Percentiles rank a stretch among this genome's conserved stretches.
Conservation (phyloP, 2,329 filamentous ascomycete species). For the Ophiostoma ulmi region DNA sequence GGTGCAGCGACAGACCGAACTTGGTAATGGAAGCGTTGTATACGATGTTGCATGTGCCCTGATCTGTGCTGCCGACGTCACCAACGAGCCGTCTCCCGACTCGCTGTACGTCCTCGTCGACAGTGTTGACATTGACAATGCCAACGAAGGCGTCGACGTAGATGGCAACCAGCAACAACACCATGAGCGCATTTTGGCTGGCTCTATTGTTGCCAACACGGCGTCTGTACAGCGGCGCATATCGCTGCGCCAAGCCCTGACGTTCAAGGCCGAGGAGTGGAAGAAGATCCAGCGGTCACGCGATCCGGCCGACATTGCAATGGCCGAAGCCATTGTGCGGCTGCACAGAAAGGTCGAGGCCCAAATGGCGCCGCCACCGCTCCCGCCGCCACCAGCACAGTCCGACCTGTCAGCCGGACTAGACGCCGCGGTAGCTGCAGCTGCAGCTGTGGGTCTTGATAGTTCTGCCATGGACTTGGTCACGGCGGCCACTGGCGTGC, state of each 20-base stretch:
- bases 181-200: constrained; percentile 1
- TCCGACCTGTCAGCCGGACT: constrained; percentile 10
- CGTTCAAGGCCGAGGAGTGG: constrained; percentile 53
- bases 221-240: constrained; percentile 44
- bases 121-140: background rate
- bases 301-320: constrained; percentile 40
- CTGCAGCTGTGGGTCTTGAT: constrained; percentile 18
- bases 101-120: constrained; percentile 26
- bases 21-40: constrained; percentile 54
- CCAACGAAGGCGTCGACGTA: background rate
- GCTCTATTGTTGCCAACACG: constrained; percentile 35
- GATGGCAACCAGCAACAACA: constrained; percentile 5
- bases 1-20: constrained; percentile 55
- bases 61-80: constrained; percentile 61
- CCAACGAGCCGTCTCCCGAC: constrained; percentile 37
- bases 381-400: constrained; percentile 16
- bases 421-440: constrained; percentile 3
- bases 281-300: constrained; percentile 48
- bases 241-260: constrained; percentile 57
- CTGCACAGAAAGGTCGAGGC: constrained; percentile 60
- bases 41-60: constrained; percentile 66
- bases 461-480: constrained; percentile 21
- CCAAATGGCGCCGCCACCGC: constrained; percentile 46
- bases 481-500: constrained; percentile 20
- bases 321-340: constrained; percentile 59